These are phyloP conservation scores for Pseudozyma pruni DNA, from an alignment of 1,284 basidiomycete species.

Conservation along the genomic window DNA sequence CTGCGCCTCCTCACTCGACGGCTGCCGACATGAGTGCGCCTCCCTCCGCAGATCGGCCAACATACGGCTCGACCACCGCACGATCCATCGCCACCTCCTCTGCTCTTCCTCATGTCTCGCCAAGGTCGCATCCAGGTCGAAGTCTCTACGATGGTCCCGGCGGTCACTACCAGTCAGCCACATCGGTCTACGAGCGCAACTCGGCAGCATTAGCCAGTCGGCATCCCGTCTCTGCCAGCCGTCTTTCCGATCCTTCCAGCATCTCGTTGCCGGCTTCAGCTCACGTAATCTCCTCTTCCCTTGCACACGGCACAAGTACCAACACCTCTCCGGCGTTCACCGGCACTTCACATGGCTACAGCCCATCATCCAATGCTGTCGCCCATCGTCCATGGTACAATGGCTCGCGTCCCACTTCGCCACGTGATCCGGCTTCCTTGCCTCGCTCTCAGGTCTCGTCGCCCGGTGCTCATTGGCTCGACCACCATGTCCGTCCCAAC, in stretches of 20 bases:
- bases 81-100: slow-evolving; percentile 4
- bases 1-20: slow-evolving; percentile 15
- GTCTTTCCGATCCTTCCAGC: slow-evolving; percentile 12
- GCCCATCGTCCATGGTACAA: slow-evolving; percentile 27
- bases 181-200: slow-evolving; percentile 9
- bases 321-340: slow-evolving; percentile 20
- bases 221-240: slow-evolving; percentile 34
- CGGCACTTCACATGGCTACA: slow-evolving; percentile 18
- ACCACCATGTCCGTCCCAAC: slow-evolving; percentile 19
- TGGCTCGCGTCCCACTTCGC: slow-evolving; percentile 28
- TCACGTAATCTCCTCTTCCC: neutral
- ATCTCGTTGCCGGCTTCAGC: neutral
- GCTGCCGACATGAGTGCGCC: slow-evolving; percentile 1
- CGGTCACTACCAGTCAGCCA: slow-evolving; percentile 3
- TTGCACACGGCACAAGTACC: slow-evolving; percentile 6
- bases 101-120: slow-evolving; percentile 13
- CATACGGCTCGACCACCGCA: neutral
- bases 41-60: slow-evolving; percentile 1
- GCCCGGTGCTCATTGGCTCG: slow-evolving; percentile 22
- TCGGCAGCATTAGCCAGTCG: slow-evolving; percentile 8
- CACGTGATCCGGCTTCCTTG: slow-evolving; percentile 16
- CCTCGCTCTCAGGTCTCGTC: slow-evolving; percentile 28
- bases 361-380: slow-evolving; percentile 20
- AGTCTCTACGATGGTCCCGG: slow-evolving; percentile 5
- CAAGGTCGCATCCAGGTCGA: slow-evolving; percentile 11